Percentiles rank a stretch among this genome's conserved stretches.
These are phyloP conservation scores for Arabidopsis hybrid DNA, from an alignment of 441 rosid genomes.

Conservation along the genomic window DNA sequence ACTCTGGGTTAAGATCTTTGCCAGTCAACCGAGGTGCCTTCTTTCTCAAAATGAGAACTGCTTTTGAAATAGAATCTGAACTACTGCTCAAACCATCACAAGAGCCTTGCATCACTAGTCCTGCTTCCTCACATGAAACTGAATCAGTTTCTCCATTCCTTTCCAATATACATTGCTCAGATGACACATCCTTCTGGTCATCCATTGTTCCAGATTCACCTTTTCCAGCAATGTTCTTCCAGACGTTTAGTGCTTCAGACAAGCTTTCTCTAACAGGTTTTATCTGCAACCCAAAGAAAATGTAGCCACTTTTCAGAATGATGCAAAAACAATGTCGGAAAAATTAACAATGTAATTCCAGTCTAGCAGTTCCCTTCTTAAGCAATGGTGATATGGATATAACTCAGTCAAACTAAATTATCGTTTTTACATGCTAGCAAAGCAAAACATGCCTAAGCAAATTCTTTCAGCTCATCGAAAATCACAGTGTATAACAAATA, in stretches of 20 bases:
- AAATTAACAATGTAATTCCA: background rate
- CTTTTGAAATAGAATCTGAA: conserved; percentile 64
- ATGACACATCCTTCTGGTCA: conserved; percentile 65
- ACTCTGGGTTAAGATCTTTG: conserved; percentile 89
- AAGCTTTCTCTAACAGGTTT: conserved; percentile 95
- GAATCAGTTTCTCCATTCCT: conserved; percentile 50
- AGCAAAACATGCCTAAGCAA: background rate
- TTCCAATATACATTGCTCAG: conserved; percentile 54
- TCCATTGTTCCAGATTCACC: conserved; percentile 61
- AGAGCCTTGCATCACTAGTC: conserved; percentile 53
- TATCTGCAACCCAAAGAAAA: conserved; percentile 57
- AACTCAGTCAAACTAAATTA: background rate
- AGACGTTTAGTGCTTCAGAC: conserved; percentile 86
- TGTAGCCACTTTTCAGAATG: background rate
- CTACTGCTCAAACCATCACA: conserved; percentile 55
- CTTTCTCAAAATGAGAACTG: conserved; percentile 84
- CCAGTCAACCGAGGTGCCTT: conserved; percentile 77
- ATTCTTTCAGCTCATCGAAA: background rate
- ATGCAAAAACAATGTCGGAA: conserved; percentile 9
- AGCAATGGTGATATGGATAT: background rate
- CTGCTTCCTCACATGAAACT: conserved; percentile 47
- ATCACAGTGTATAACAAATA: background rate
- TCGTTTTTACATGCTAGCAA: background rate
- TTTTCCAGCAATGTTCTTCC: conserved; percentile 87
- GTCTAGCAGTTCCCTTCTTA: conserved; percentile 7